Evolutionary conservation across 805 yeast species (phyloP).

Genomic region (Jamesozyma jinghongensis): DNA sequence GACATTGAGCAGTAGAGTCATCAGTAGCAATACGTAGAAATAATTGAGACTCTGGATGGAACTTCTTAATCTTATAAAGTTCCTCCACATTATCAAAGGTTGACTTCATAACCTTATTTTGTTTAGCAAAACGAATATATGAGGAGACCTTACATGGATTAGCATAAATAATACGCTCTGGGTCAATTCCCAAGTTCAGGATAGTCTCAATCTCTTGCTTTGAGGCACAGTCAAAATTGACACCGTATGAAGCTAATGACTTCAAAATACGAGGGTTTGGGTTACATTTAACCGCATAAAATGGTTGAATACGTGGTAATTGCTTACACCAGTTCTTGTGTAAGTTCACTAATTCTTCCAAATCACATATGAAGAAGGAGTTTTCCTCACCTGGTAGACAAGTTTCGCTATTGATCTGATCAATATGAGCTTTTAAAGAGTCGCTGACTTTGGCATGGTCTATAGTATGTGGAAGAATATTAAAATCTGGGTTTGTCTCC

Average conservation of each 20-base stretch:
- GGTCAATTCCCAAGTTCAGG: conserved; percentile 50
- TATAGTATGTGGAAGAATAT: conserved; percentile 21
- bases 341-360: conserved; percentile 60
- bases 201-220: conserved; percentile 68
- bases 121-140: conserved; percentile 62
- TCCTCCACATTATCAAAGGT: conserved; percentile 89
- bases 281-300: conserved; percentile 93
- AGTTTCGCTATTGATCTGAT: conserved; percentile 41
- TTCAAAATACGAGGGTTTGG: conserved; percentile 54
- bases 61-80: conserved; percentile 57
- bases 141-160: conserved; percentile 91
- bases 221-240: conserved; percentile 90
- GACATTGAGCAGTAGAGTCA: conserved; percentile 79
- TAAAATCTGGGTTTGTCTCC: conserved; percentile 4
- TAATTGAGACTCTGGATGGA: conserved; percentile 61
- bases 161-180: conserved; percentile 74
- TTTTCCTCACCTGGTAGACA: conserved; percentile 74
- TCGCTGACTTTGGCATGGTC: conserved; percentile 31
- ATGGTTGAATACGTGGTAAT: conserved; percentile 75
- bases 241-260: conserved; percentile 51
- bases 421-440: conserved; percentile 35
- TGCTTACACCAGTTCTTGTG: conserved; percentile 50
- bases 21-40: conserved; percentile 81
- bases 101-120: conserved; percentile 51
- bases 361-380: conserved; percentile 81